Conservation (phyloP, 495 filamentous ascomycete genomes). For the Clavariopsis aquatica region DNA sequence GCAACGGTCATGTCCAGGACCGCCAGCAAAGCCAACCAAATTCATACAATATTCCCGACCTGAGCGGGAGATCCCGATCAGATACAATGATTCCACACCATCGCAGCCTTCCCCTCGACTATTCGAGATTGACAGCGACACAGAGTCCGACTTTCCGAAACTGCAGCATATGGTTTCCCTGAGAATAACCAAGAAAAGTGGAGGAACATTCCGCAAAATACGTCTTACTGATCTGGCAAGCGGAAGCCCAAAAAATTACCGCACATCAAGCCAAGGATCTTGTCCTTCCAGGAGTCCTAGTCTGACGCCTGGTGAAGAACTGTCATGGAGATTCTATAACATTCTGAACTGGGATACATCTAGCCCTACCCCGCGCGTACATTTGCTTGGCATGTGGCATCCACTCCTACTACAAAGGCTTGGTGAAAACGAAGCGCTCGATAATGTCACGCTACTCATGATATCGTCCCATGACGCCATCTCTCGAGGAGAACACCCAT, state of each 20-base stretch:
- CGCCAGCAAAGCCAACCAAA: not conserved
- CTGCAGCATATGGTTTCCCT: not conserved
- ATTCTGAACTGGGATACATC: not conserved
- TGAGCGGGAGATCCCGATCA: not conserved
- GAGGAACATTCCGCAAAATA: not conserved
- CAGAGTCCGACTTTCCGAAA: not conserved
- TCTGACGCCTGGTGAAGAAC: not conserved
- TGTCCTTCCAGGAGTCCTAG: conserved; percentile 1
- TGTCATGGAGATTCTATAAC: conserved; percentile 2
- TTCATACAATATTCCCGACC: not conserved
- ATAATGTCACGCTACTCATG: not conserved
- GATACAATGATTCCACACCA: not conserved
- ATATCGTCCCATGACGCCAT: conserved; percentile 7
- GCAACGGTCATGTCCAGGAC: not conserved
- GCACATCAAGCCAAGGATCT: not conserved
- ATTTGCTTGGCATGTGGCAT: conserved; percentile 4
- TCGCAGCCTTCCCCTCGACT: not conserved
- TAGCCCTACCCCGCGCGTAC: not conserved
- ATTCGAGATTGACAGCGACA: not conserved
- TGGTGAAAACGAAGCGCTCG: not conserved
- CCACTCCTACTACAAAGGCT: conserved; percentile 1
- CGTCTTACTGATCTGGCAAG: not conserved
- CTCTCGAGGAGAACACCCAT: not conserved
- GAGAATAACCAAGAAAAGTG: not conserved
- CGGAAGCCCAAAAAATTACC: not conserved